Base-by-base conservation (phyloP, 805 yeast species). In the Lachancea lanzarotensis region DNA sequence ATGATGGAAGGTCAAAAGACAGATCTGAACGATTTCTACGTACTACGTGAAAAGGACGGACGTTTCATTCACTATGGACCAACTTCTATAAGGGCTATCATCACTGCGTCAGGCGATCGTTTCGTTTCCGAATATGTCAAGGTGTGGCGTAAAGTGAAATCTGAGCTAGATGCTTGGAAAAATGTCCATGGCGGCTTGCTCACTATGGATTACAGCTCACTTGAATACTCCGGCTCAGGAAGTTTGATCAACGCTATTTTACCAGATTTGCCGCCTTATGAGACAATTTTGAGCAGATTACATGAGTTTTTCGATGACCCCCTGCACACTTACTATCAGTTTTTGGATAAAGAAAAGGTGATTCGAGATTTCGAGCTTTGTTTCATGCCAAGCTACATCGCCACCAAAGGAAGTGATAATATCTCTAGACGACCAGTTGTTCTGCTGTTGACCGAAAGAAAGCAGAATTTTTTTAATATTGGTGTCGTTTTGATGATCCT, bases 1-100 rank as follows among this genome's bases (percentile, higher is more conserved):
- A 20, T 35, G 13, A 33, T 26, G 22, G 31, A 33, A 17, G 20
- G 3, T 12, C 29, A 19, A 10, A 35, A 35, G 12, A 32, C 9
- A n/a, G 12, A 35, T 15, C 25, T 37, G 25, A 9, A 20, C 19
- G 38, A 39, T 12, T 42, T 35, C n/a, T 18, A 25, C n/a, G 42
- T 39, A 8, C n/a, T 46, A 11, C 22, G 25, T 7, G 54, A 55
- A 31, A 38, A 51, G 12, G 40, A 50, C 20, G 66, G 60, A 3
- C 50, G 65, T 33, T 42, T 45, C 4, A 46, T 55, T 1, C 19
- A 52, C 17, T 60, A 48, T 49, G 69, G 69, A 0, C 62, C 67
- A 3, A 65, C 69, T 1, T 54, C 66, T 2, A 37, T 53, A 19
- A 48, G 59, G 27, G 53, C 62, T 1, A 47, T 50, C 38, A 36